Conservation (phyloP, 164 flowering plant genomes). For the Brasenia schreberi region DNA sequence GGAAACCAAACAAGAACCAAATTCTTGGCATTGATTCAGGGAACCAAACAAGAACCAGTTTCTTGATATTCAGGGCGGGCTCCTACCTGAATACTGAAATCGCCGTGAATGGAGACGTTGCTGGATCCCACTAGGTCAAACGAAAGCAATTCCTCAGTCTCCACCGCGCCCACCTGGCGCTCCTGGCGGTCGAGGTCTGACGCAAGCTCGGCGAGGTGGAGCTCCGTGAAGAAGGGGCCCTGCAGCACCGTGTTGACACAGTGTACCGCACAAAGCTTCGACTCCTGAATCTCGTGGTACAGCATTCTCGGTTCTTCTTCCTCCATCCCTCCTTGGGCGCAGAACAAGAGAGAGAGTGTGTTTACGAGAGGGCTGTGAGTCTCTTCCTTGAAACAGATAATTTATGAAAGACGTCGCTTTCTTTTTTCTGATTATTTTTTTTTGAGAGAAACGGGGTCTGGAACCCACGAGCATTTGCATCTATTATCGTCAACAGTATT, state of each 20-base stretch:
- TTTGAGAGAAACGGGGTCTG: too few relatives aligned
- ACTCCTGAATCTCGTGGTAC: slow-evolving; percentile 96
- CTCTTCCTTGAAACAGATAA: too few relatives aligned
- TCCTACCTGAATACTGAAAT: slow-evolving; percentile 89
- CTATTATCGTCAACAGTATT: too few relatives aligned
- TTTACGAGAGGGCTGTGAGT: too few relatives aligned
- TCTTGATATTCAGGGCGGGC: background rate
- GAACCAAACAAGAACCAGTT: too few relatives aligned
- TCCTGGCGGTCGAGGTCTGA: slow-evolving; percentile 84
- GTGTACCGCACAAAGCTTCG: slow-evolving; percentile 95
- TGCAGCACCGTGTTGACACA: slow-evolving; percentile 93
- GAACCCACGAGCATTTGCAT: too few relatives aligned
- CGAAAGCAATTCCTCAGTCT: slow-evolving; percentile 28
- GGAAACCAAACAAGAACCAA: background rate
- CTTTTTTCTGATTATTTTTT: too few relatives aligned
- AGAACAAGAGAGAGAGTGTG: background rate
- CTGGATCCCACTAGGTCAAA: slow-evolving; percentile 48
- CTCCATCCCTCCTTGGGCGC: slow-evolving; percentile 20
- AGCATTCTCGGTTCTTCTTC: slow-evolving; percentile 49
- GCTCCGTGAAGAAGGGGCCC: slow-evolving; percentile 92
- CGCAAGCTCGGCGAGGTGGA: slow-evolving; percentile 91
- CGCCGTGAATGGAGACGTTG: slow-evolving; percentile 86
- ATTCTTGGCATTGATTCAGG: too few relatives aligned
- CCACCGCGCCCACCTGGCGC: slow-evolving; percentile 50
- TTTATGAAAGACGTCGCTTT: too few relatives aligned